Evolutionary conservation across 23 red algal species (phyloP), one percentile per base, ranked within the genome.

Genomic region (Gracilaria vermiculophylla): DNA sequence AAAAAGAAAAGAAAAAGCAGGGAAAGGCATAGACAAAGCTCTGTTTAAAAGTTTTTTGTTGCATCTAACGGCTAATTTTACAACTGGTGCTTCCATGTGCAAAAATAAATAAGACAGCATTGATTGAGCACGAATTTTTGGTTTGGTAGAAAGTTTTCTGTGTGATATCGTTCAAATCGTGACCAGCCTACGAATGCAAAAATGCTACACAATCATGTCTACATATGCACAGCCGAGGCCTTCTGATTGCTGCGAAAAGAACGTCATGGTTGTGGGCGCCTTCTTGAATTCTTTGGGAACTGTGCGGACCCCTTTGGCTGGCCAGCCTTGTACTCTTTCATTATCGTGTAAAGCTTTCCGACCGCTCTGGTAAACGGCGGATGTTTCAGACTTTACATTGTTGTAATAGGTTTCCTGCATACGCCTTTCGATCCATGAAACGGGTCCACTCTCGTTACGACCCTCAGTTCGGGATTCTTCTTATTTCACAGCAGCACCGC

Each of bases 131-230:
- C n/a, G n/a, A n/a, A n/a, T n/a, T n/a, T n/a, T n/a, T n/a, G n/a
- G n/a, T n/a, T n/a, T n/a, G n/a, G n/a, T n/a, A n/a, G n/a, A n/a
- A n/a, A n/a, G n/a, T n/a, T n/a, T n/a, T n/a, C n/a, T n/a, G n/a
- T n/a, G n/a, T n/a, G n/a, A n/a, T n/a, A n/a, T n/a, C n/a, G n/a
- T n/a, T n/a, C n/a, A n/a, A n/a, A n/a, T n/a, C n/a, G n/a, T n/a
- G n/a, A n/a, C n/a, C n/a, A n/a, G n/a, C n/a, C n/a, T n/a, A n/a
- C n/a, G n/a, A n/a, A n/a, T n/a, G n/a, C n/a, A n/a, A n/a, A n/a
- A n/a, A n/a, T n/a, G n/a, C n/a, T 89, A 91, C 27, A 91, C 87
- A 28, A 69, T 91, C 87, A 91, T 70, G 76, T 91, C 80, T 39
- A 81, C 43, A 58, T 91, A 91, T 36, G 80, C 87, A 71, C 41